Conservation (phyloP, 208 protist genomes). For the Trypanosoma lewisi region DNA sequence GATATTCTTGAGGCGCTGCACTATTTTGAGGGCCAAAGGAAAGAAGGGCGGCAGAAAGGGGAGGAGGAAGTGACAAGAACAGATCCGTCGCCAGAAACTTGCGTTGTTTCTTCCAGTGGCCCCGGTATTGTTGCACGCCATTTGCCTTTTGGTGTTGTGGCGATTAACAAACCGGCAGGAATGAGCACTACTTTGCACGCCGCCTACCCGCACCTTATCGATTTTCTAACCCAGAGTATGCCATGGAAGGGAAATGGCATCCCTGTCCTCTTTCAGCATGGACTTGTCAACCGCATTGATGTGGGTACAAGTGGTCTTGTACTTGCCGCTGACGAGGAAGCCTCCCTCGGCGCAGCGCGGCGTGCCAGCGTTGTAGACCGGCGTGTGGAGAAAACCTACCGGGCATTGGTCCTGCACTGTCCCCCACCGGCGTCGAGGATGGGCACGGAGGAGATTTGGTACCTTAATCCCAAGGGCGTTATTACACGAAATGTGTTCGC, state of each 20-base stretch:
- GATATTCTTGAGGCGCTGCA: slow-evolving; percentile 29
- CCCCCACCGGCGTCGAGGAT: slow-evolving; percentile 31
- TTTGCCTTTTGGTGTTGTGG: slow-evolving; percentile 57
- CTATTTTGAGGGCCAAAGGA: slow-evolving; percentile 9
- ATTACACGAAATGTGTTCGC: slow-evolving; percentile 39
- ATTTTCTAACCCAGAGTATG: slow-evolving; percentile 33
- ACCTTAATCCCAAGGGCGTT: slow-evolving; percentile 31
- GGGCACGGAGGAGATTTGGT: slow-evolving; percentile 30
- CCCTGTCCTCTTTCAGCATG: slow-evolving; percentile 63
- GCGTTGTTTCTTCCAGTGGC: neutral
- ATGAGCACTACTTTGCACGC: slow-evolving; percentile 66
- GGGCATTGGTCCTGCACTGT: slow-evolving; percentile 52
- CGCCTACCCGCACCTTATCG: slow-evolving; percentile 41
- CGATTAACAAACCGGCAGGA: slow-evolving; percentile 63
- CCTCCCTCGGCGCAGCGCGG: slow-evolving; percentile 26
- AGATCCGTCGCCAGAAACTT: neutral
- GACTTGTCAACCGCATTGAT: slow-evolving; percentile 83
- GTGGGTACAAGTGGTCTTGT: slow-evolving; percentile 76
- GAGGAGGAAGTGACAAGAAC: neutral
- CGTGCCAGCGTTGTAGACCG: slow-evolving; percentile 41
- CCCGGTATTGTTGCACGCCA: slow-evolving; percentile 27
- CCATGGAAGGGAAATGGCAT: slow-evolving; percentile 35
- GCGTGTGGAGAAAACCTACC: slow-evolving; percentile 56
- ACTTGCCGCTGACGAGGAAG: slow-evolving; percentile 36
- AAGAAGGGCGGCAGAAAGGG: neutral